These are phyloP conservation scores for Podaxis sp. DNA, from an alignment of 768 basidiomycete species.

Conservation along the genomic window DNA sequence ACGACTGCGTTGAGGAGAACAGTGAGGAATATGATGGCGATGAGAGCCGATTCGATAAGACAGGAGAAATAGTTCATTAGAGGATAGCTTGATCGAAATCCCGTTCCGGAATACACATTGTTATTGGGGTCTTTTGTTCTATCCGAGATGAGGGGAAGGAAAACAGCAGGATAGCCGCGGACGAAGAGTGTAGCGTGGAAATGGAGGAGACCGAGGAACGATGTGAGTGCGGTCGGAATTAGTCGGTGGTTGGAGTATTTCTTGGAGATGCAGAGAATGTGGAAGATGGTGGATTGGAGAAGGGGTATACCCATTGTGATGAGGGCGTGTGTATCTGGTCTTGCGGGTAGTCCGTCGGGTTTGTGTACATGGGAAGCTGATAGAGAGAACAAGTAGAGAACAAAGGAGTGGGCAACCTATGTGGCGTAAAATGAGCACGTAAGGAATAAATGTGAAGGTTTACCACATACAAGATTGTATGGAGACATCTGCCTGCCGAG, in stretches of 20 bases:
- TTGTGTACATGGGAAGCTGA: constrained; percentile 56
- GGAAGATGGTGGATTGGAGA: constrained; percentile 67
- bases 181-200: constrained; percentile 53
- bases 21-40: constrained; percentile 58
- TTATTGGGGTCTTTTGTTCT: constrained; percentile 15
- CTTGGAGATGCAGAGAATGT: constrained; percentile 64
- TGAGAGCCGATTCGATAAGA: constrained; percentile 64
- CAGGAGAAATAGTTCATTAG: constrained; percentile 75
- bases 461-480: constrained; percentile 60
- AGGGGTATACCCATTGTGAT: constrained; percentile 73
- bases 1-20: constrained; percentile 60
- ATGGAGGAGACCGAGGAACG: constrained; percentile 59
- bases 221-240: constrained; percentile 63
- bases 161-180: constrained; percentile 34
- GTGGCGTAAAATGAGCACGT: constrained; percentile 9
- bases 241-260: constrained; percentile 67
- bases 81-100: constrained; percentile 46
- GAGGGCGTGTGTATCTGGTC: constrained; percentile 74
- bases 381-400: constrained; percentile 72
- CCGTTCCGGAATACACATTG: constrained; percentile 17
- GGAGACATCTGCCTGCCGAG: constrained; percentile 37
- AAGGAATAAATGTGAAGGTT: background rate
- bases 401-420: constrained; percentile 76
- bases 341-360: constrained; percentile 45
- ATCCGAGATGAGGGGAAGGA: constrained; percentile 22